These are phyloP conservation scores for Ustilago hordei DNA, from an alignment of 1,284 basidiomycete species.

Conservation along the genomic window DNA sequence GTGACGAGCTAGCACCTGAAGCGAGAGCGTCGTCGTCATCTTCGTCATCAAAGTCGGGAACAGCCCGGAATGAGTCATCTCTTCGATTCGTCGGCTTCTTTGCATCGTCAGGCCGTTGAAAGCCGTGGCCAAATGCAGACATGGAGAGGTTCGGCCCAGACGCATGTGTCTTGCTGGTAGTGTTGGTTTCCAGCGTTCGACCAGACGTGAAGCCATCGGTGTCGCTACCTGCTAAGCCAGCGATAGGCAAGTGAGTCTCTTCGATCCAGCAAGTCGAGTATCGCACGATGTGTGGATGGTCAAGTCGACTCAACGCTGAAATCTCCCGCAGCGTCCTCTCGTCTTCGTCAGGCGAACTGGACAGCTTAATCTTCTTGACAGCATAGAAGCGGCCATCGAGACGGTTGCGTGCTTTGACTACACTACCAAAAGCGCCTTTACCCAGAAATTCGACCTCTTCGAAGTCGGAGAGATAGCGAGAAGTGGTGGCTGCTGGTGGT, in stretches of 20 bases:
- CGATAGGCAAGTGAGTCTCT: constrained; percentile 53
- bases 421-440: constrained; percentile 90
- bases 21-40: constrained; percentile 65
- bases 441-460: constrained; percentile 73
- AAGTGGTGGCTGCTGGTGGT: constrained; percentile 34
- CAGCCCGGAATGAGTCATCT: constrained; percentile 44
- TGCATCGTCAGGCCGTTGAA: constrained; percentile 20
- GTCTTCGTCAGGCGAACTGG: constrained; percentile 80
- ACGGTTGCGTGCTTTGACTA: constrained; percentile 91
- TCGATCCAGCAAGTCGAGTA: constrained; percentile 73
- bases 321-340: constrained; percentile 91
- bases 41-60: constrained; percentile 58
- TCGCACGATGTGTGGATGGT: constrained; percentile 89
- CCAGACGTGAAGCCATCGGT: constrained; percentile 42
- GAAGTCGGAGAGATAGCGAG: constrained; percentile 68
- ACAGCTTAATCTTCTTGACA: constrained; percentile 87
- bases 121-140: constrained; percentile 43
- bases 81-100: constrained; percentile 10
- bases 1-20: constrained; percentile 70
- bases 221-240: constrained; percentile 38
- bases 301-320: constrained; percentile 85
- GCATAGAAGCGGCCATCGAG: constrained; percentile 73
- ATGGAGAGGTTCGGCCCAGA: constrained; percentile 45
- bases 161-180: constrained; percentile 49
- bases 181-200: constrained; percentile 46